A percentile compares a stretch with the other conserved stretches of the same genome.
Evolutionary conservation across 2,329 filamentous ascomycete species (phyloP).

Genomic region (Aspergillus sp.): DNA sequence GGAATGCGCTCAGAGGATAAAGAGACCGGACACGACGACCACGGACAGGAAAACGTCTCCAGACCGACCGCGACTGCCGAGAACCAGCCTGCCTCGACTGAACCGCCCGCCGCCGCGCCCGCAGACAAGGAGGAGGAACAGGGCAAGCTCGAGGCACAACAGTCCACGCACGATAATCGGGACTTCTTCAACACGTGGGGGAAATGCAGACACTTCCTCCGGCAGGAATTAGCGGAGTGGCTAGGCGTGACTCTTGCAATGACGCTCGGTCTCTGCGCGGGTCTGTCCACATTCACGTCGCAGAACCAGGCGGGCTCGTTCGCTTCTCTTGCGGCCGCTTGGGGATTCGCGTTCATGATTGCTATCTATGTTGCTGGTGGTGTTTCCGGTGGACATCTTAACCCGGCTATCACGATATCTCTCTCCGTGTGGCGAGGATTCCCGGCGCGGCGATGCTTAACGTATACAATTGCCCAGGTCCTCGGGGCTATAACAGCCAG

Average conservation of each 20-base stretch:
- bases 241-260: constrained; percentile 29
- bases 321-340: constrained; percentile 20
- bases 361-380: constrained; percentile 49
- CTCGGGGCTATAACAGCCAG: constrained; percentile 36
- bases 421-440: constrained; percentile 37
- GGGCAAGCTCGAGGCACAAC: neutral
- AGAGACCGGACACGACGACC: neutral
- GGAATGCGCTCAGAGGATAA: neutral
- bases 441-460: constrained; percentile 24
- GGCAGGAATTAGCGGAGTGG: constrained; percentile 33
- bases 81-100: neutral
- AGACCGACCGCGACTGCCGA: neutral
- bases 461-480: constrained; percentile 36
- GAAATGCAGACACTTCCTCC: constrained; percentile 23
- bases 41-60: neutral
- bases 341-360: constrained; percentile 35
- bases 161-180: constrained; percentile 15
- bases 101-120: neutral
- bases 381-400: constrained; percentile 51
- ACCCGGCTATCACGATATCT: constrained; percentile 45
- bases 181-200: constrained; percentile 29
- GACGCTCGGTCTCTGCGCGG: constrained; percentile 29
- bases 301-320: constrained; percentile 24
- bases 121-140: neutral
- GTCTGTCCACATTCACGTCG: constrained; percentile 23